Evolutionary conservation across 2,329 filamentous ascomycete genomes (phyloP), one percentile per base, ranked within the genome.

Genomic region (Pestalotiopsis sp.): DNA sequence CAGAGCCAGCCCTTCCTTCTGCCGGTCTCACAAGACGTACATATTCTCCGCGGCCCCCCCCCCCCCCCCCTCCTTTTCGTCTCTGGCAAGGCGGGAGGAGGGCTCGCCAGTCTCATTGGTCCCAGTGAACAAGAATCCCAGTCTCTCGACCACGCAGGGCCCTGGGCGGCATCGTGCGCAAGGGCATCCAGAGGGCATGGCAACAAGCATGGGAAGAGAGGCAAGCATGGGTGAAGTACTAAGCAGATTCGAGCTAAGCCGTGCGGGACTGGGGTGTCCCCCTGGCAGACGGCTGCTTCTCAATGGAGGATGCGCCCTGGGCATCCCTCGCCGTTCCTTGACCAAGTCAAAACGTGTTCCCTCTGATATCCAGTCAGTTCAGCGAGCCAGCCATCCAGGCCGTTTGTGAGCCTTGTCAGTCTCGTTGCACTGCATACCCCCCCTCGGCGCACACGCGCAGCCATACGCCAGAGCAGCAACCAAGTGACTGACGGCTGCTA

Each of bases 91-190:
- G 68, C 66, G 63, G 69, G 68, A 68, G 64, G 71, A 66, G 64
- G 70, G 70, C 70, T 52, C 68, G 31, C 36, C 57, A 52, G 68
- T 72, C 45, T 73, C 64, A 75, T 75, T 75, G 74, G 74, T 75
- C 72, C 74, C 73, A 62, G 71, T 69, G 64, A 62, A 23, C 45
- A 62, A 72, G 31, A 36, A 61, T 68, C 65, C 69, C 68, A 66
- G 71, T 61, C 66, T 61, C 68, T 73, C 70, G 66, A 73, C 73
- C 69, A 52, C 69, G 68, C 68, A 72, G 69, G 68, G 70, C 69
- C 68, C 71, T 69, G 68, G 72, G 72, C 73, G 74, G 74, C 69
- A 76, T 74, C 74, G 73, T 73, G 71, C 68, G 71, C 72, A 70
- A 74, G 72, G 73, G 72, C 38, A 39, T 39, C 61, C 11, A 25